These are phyloP conservation scores for Botryotinia calthae DNA, from an alignment of 2,329 filamentous ascomycete genomes.

Conservation along the genomic window DNA sequence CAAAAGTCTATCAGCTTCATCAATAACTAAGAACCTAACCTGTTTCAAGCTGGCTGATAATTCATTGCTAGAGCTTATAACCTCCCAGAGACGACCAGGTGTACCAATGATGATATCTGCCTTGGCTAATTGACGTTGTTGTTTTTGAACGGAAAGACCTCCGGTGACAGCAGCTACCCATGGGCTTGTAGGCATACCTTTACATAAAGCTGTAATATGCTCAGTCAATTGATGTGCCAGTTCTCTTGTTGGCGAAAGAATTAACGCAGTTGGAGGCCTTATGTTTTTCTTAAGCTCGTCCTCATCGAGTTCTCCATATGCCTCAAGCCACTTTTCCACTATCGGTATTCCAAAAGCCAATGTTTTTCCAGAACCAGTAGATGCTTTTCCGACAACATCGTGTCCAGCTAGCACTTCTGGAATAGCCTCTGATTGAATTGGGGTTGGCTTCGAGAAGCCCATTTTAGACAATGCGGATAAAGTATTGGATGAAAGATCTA, in stretches of 20 bases:
- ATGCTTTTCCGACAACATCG: conserved; percentile 93
- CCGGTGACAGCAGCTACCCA: conserved; percentile 88
- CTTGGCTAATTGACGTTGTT: conserved; percentile 76
- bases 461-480: conserved; percentile 74
- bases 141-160: conserved; percentile 90
- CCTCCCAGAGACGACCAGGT: conserved; percentile 90
- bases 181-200: conserved; percentile 56
- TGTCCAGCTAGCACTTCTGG: conserved; percentile 78
- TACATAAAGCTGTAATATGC: conserved; percentile 75
- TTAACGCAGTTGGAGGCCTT: conserved; percentile 65
- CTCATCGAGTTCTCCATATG: conserved; percentile 43
- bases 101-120: conserved; percentile 94
- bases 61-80: conserved; percentile 72
- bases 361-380: conserved; percentile 95
- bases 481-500: conserved; percentile 70
- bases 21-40: conserved; percentile 81
- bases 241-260: conserved; percentile 90
- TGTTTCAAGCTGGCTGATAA: conserved; percentile 68
- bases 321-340: conserved; percentile 73
- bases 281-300: conserved; percentile 38
- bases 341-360: conserved; percentile 93
- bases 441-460: conserved; percentile 76
- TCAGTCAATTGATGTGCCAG: conserved; percentile 86
- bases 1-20: conserved; percentile 89
- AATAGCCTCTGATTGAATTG: conserved; percentile 77